A percentile compares a stretch with the other conserved stretches of the same genome.
Conservation (phyloP, 192 early-diverging fungal genomes). For the Rhizophagus clarus region DNA sequence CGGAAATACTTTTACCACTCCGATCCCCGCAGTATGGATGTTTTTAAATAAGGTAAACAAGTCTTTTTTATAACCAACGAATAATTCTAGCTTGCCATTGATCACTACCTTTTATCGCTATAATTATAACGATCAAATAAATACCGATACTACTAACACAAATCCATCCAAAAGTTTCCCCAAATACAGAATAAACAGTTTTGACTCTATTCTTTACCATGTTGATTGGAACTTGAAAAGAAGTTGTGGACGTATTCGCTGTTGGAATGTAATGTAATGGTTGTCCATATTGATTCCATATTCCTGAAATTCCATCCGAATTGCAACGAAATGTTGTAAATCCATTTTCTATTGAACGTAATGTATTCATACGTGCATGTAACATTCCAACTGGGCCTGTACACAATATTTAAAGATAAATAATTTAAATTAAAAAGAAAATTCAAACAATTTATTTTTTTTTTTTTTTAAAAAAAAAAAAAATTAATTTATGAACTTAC, state of each 20-base stretch:
- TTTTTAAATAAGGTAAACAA: no score
- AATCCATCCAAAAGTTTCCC: conserved; percentile 14
- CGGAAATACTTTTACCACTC: no score
- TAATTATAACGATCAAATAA: neutral
- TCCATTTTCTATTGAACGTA: conserved; percentile 51
- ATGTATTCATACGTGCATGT: conserved; percentile 40
- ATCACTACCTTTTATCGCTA: neutral
- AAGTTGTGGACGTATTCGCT: conserved; percentile 33
- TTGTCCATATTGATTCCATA: conserved; percentile 42
- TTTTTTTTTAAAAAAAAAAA: neutral
- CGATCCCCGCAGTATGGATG: no score
- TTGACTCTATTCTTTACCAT: conserved; percentile 42
- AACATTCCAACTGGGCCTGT: conserved; percentile 45
- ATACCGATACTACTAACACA: neutral
- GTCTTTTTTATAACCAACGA: neutral
- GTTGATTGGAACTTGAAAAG: conserved; percentile 41
- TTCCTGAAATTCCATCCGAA: conserved; percentile 45
- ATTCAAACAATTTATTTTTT: neutral
- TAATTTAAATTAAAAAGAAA: neutral
- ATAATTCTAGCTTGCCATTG: neutral
- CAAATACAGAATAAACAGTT: conserved; percentile 13
- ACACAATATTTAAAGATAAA: neutral
- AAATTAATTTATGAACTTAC: neutral
- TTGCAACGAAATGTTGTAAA: conserved; percentile 47
- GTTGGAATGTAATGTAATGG: conserved; percentile 46